Conservation (phyloP, 331 rosid genomes). For the Acacia pycnantha region DNA sequence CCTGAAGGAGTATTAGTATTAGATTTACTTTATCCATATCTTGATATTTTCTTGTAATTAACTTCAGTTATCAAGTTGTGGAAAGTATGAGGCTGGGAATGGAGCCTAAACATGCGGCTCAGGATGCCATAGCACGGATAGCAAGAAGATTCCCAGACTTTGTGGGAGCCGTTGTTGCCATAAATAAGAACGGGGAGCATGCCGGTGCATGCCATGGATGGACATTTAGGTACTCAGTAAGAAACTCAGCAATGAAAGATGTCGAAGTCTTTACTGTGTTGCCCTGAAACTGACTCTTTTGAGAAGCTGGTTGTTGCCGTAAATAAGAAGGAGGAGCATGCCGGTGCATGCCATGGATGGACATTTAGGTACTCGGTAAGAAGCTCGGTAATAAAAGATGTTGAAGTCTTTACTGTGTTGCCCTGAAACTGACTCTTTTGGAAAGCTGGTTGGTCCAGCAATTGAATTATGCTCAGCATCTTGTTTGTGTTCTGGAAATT, state of each 20-base stretch:
- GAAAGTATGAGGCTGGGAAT: conserved; percentile 94
- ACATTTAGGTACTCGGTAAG: conserved; percentile 84
- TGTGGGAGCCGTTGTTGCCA: conserved; percentile 85
- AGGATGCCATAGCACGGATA: conserved; percentile 77
- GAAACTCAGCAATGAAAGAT: conserved; percentile 68
- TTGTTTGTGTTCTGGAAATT: conserved; percentile 4
- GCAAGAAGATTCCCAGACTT: conserved; percentile 72
- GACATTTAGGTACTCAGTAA: conserved; percentile 87
- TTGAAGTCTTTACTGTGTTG: conserved; percentile 73
- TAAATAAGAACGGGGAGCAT: conserved; percentile 68
- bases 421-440: conserved; percentile 38
- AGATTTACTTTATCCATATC: neutral
- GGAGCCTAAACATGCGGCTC: conserved; percentile 82
- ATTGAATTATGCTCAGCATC: neutral
- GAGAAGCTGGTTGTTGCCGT: conserved; percentile 85
- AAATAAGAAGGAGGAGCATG: conserved; percentile 66
- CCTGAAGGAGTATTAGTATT: neutral
- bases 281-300: conserved; percentile 51
- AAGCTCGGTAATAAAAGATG: conserved; percentile 69
- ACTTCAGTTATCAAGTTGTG: conserved; percentile 91
- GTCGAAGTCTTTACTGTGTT: conserved; percentile 80
- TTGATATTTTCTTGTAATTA: neutral
- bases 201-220: conserved; percentile 95
- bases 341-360: conserved; percentile 95
- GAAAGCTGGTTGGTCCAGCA: neutral